Conservation (phyloP, 345 rosid species). For the Heritiera fomes region DNA sequence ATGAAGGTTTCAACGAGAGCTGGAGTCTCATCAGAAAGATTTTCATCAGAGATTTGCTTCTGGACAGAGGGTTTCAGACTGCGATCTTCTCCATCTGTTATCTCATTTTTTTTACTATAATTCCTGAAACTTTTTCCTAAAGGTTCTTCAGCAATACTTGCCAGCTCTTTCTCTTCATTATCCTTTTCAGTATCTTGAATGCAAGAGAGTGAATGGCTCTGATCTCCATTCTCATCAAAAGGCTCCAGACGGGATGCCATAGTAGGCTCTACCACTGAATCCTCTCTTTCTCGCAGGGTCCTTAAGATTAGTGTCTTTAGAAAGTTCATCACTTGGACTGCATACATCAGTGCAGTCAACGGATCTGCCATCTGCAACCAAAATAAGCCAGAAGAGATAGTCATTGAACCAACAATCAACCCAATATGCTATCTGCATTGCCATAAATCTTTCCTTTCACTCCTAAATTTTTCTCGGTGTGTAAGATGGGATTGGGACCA, state of each 20-base stretch:
- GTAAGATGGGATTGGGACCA: neutral
- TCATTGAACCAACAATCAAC: neutral
- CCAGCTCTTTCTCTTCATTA: conserved; percentile 43
- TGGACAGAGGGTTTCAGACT: conserved; percentile 17
- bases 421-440: neutral
- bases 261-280: conserved; percentile 48
- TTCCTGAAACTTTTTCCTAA: conserved; percentile 27
- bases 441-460: neutral
- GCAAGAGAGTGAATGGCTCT: conserved; percentile 46
- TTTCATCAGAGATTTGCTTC: conserved; percentile 15
- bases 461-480: neutral
- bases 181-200: conserved; percentile 31
- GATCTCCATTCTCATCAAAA: conserved; percentile 64
- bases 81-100: conserved; percentile 30
- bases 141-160: conserved; percentile 42
- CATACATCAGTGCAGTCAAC: conserved; percentile 87
- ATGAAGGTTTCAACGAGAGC: conserved; percentile 19
- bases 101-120: conserved; percentile 32
- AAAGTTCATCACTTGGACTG: conserved; percentile 97
- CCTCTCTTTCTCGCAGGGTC: conserved; percentile 68
- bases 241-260: conserved; percentile 50
- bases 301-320: conserved; percentile 73
- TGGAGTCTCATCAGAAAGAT: conserved; percentile 24
- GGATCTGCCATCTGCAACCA: conserved; percentile 90
- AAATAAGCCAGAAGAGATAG: conserved; percentile 15